Evolutionary conservation across 768 basidiomycete species (phyloP).

Genomic region (Trametes coccinea): DNA sequence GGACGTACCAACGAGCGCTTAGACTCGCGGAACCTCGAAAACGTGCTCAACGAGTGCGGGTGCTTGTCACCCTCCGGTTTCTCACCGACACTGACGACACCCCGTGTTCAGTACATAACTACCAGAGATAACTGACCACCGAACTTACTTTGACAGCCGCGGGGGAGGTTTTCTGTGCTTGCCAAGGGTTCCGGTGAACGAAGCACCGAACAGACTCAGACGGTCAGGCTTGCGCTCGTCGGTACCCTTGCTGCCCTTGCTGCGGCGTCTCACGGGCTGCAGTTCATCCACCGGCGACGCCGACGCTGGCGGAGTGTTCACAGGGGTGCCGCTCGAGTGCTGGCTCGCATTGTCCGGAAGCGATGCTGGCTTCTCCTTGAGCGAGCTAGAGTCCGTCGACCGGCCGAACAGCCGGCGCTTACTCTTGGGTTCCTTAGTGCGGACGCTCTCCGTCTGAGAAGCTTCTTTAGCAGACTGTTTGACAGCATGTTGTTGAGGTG

Average conservation of each 20-base stretch:
- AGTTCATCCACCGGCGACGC: slow-evolving; percentile 11
- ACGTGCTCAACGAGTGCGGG: slow-evolving; percentile 24
- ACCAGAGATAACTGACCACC: slow-evolving; percentile 8
- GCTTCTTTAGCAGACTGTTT: not conserved
- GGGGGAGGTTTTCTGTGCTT: slow-evolving; percentile 84
- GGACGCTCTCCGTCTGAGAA: slow-evolving; percentile 42
- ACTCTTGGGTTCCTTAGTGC: slow-evolving; percentile 36
- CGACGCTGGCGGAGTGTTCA: slow-evolving; percentile 12
- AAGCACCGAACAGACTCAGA: slow-evolving; percentile 80
- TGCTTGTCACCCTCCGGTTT: slow-evolving; percentile 46
- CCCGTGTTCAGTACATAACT: slow-evolving; percentile 4
- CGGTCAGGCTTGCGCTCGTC: slow-evolving; percentile 58
- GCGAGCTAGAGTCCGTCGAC: slow-evolving; percentile 41
- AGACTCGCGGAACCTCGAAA: slow-evolving; percentile 30
- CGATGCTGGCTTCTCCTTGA: slow-evolving; percentile 33
- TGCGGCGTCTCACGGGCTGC: slow-evolving; percentile 35
- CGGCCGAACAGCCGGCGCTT: slow-evolving; percentile 65
- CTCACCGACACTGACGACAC: slow-evolving; percentile 34
- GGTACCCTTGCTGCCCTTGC: slow-evolving; percentile 50
- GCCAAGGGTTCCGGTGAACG: slow-evolving; percentile 60
- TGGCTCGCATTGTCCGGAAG: slow-evolving; percentile 29
- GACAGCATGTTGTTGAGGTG: not conserved
- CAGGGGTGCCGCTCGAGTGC: slow-evolving; percentile 28
- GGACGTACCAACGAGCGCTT: slow-evolving; percentile 47
- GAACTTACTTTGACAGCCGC: slow-evolving; percentile 60